These are phyloP conservation scores for Thyridium curvatum DNA, from an alignment of 2,329 filamentous ascomycete species.

Conservation along the genomic window DNA sequence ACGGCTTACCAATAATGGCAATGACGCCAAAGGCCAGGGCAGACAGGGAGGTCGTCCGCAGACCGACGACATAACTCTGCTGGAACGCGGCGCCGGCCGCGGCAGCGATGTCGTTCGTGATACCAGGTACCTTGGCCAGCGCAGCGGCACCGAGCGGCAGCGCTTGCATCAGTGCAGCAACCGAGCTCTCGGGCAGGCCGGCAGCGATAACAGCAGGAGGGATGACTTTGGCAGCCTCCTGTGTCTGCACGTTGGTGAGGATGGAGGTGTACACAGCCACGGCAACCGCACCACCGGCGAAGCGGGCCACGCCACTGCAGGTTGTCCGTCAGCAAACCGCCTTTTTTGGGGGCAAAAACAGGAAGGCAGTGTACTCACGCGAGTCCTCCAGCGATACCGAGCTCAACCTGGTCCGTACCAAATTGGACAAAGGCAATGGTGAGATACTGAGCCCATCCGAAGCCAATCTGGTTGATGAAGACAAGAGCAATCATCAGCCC, in stretches of 20 bases:
- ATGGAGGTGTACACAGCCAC: slow-evolving; percentile 34
- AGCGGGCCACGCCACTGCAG: slow-evolving; percentile 31
- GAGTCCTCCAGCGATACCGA: slow-evolving; percentile 36
- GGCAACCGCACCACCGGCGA: slow-evolving; percentile 33
- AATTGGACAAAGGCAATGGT: slow-evolving; percentile 42
- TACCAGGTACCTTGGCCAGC: slow-evolving; percentile 16
- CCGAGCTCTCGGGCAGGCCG: slow-evolving; percentile 21
- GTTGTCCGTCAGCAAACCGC: slow-evolving; percentile 1
- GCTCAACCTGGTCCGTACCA: slow-evolving; percentile 40
- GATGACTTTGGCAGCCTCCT: slow-evolving; percentile 22
- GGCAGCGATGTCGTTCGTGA: slow-evolving; percentile 15
- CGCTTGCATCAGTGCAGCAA: slow-evolving; percentile 20
- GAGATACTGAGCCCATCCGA: slow-evolving; percentile 39
- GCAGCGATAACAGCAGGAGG: slow-evolving; percentile 25
- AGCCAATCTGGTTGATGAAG: slow-evolving; percentile 36
- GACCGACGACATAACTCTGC: slow-evolving; percentile 21
- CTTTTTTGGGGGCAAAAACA: not conserved
- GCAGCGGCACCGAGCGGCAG: slow-evolving; percentile 16
- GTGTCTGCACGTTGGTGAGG: slow-evolving; percentile 25
- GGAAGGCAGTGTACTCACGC: slow-evolving; percentile 14
- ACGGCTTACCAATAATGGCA: slow-evolving; percentile 18
- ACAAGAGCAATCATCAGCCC: slow-evolving; percentile 39
- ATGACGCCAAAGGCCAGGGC: slow-evolving; percentile 21
- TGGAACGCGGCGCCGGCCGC: slow-evolving; percentile 21
- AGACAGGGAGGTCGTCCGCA: slow-evolving; percentile 19